Conservation (phyloP, 768 basidiomycete species). For the Dentipellis fragilis region DNA sequence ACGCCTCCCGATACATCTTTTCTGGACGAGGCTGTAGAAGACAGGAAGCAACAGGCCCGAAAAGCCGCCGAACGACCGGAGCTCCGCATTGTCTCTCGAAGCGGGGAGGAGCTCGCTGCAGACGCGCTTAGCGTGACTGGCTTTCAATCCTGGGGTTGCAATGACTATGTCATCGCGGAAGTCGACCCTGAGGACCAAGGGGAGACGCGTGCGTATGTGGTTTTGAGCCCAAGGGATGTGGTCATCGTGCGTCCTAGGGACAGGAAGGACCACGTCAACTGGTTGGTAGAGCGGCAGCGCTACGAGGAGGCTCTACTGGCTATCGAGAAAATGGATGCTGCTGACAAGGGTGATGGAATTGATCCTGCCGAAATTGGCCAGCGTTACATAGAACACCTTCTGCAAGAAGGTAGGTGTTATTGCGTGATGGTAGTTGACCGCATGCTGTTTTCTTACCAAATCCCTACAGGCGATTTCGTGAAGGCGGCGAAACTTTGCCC, state of each 20-base stretch:
- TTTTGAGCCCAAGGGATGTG: conserved; percentile 79
- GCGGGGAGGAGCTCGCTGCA: conserved; percentile 78
- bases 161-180: conserved; percentile 76
- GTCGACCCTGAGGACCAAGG: conserved; percentile 19
- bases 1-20: conserved; percentile 66
- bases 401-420: conserved; percentile 53
- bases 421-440: background rate
- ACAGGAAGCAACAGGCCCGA: conserved; percentile 65
- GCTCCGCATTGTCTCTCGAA: conserved; percentile 80
- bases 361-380: conserved; percentile 67
- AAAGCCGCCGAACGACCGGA: conserved; percentile 90
- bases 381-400: conserved; percentile 79
- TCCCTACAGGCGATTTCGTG: conserved; percentile 40
- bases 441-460: background rate
- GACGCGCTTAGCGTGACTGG: conserved; percentile 75
- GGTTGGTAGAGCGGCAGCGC: conserved; percentile 78
- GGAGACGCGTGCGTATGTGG: conserved; percentile 55
- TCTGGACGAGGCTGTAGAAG: conserved; percentile 57
- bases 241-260: conserved; percentile 85
- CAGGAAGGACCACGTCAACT: conserved; percentile 79
- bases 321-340: conserved; percentile 43
- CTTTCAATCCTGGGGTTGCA: conserved; percentile 82
- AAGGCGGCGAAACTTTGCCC: conserved; percentile 80
- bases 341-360: conserved; percentile 27
- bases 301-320: conserved; percentile 87